Base-by-base conservation (phyloP, 331 rosid genomes). In the Malus hybrid region DNA sequence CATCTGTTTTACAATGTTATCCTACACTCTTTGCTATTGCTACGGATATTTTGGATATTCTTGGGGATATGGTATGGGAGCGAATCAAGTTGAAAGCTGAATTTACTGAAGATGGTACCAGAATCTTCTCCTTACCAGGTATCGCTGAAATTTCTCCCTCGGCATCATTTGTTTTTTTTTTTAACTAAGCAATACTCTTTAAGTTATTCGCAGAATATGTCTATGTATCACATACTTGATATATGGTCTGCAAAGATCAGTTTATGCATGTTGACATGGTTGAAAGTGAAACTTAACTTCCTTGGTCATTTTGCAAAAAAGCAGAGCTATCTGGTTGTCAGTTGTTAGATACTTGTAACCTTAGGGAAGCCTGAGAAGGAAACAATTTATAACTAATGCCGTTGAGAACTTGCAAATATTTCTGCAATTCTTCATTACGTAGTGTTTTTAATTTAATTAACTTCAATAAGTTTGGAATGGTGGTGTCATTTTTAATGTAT, bases 41-140 rank as follows among this genome's bases (percentile, higher is more conserved):
- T 70, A 85, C 91, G 60, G 92, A 94, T 87, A 85, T 92, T 73
- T 67, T 94, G 93, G 99, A 94, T 84, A 91, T 88, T 93, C 83
- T 94, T 52, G 99, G 99, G 52, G 82, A 90, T 85, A 80, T 94
- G 86, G 99, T 94, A 67, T 94, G 97, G 99, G 90, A 84, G 56
- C 96, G 97, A 83, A 92, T 94, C 77, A 92, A 86, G 81, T 79
- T n/a, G 73, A 94, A 88, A 86, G 93, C 99, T 59, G 97, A 94
- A 81, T 88, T 87, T 85, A 48, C 92, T 63, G 96, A 87, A 71
- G 95, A 92, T 67, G 96, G 93, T 88, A 80, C 78, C 69, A 80
- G 71, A 70, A 28, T 79, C 73, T 79, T 81, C 80, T 86, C 65
- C 39, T 80, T 94, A 79, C 87, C 92, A 87, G 99, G 99, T 94